phyloP scores from a whole-genome alignment of 169 alveolate genomes.

The Cryptosporidium sp. region DNA sequence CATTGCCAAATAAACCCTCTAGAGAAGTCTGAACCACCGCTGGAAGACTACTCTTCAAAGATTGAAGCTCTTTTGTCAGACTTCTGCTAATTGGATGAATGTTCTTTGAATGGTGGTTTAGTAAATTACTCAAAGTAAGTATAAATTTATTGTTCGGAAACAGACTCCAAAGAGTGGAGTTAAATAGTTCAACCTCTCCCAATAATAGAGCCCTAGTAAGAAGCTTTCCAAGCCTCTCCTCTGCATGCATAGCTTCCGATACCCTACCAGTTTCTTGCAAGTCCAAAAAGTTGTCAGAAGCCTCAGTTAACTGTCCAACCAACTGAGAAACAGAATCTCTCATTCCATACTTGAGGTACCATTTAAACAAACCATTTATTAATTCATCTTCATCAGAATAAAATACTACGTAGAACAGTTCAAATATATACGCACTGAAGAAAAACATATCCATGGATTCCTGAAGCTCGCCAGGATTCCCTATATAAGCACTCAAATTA shows the following conservation, averaged over 20 bases:
- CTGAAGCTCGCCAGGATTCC: neutral
- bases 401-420: constrained; percentile 34
- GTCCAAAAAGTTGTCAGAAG: constrained; percentile 50
- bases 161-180: constrained; percentile 39
- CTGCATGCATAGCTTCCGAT: constrained; percentile 7
- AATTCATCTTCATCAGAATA: constrained; percentile 41
- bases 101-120: constrained; percentile 23
- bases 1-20: constrained; percentile 53
- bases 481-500: constrained; percentile 22
- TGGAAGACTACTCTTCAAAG: constrained; percentile 31
- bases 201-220: constrained; percentile 33
- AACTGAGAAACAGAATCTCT: constrained; percentile 35
- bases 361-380: constrained; percentile 11
- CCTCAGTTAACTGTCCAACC: constrained; percentile 33
- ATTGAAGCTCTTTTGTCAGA: neutral
- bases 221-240: constrained; percentile 22
- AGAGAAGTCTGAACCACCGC: constrained; percentile 24
- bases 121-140: constrained; percentile 4
- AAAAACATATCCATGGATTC: constrained; percentile 53
- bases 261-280: constrained; percentile 9
- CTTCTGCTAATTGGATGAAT: constrained; percentile 9
- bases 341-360: constrained; percentile 66
- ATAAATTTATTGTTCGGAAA: constrained; percentile 39
- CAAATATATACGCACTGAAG: constrained; percentile 62
- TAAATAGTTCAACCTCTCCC: constrained; percentile 42